These are phyloP conservation scores for Tylopilus plumbeoviolaceoides DNA, from an alignment of 768 basidiomycete species.

Conservation along the genomic window DNA sequence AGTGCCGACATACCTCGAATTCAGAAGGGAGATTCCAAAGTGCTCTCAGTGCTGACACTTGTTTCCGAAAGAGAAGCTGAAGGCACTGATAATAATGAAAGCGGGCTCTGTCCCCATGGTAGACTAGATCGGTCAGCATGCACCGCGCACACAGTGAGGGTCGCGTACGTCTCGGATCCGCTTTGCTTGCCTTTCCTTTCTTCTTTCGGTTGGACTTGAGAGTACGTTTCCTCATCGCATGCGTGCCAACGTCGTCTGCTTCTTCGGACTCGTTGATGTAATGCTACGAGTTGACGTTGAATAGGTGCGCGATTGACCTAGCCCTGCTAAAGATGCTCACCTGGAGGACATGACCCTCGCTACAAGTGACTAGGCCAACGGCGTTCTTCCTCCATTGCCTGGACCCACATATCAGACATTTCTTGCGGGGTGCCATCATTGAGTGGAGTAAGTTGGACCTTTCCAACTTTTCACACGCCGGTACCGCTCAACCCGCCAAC, in stretches of 20 bases:
- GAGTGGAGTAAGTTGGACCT: no score
- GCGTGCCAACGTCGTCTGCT: constrained; percentile 56
- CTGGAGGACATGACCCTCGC: constrained; percentile 89
- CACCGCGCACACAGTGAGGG: background rate
- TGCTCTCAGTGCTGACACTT: constrained; percentile 54
- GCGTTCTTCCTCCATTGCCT: constrained; percentile 85
- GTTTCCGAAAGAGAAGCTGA: constrained; percentile 76
- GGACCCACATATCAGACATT: constrained; percentile 79
- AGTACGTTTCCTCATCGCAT: constrained; percentile 61
- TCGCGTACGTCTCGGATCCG: constrained; percentile 56
- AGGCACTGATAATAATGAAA: constrained; percentile 82
- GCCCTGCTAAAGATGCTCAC: constrained; percentile 37
- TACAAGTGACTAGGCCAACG: constrained; percentile 79
- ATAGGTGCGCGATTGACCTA: background rate
- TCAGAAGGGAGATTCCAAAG: constrained; percentile 74
- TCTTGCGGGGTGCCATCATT: constrained; percentile 52
- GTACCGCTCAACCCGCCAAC: no score
- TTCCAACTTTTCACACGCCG: no score
- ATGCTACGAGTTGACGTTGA: constrained; percentile 42
- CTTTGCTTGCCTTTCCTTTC: constrained; percentile 45
- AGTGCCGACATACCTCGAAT: constrained; percentile 58
- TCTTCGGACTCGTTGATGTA: constrained; percentile 80
- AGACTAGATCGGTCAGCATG: constrained; percentile 49
- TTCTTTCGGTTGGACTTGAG: constrained; percentile 56
- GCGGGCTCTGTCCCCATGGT: constrained; percentile 74